Conservation (phyloP, 2,329 filamentous ascomycete species). For the Herpotrichia juniperi region DNA sequence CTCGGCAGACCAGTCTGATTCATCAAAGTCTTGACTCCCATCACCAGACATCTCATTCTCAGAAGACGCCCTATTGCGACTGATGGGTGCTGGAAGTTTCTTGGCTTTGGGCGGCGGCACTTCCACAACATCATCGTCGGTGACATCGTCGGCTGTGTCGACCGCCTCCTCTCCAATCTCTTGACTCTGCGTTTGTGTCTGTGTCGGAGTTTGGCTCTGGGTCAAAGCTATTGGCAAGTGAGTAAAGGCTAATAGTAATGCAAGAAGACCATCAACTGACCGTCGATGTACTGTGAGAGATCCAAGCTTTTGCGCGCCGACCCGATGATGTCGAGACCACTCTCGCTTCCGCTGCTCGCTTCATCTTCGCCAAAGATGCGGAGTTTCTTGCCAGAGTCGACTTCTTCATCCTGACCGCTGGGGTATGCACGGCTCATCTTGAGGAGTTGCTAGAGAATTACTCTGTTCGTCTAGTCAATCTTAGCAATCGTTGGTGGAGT, state of each 20-base stretch:
- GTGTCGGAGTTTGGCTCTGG: constrained; percentile 23
- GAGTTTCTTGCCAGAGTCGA: constrained; percentile 2
- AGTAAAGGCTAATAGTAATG: not conserved
- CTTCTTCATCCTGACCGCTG: not conserved
- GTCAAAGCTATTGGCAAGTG: not conserved
- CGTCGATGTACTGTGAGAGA: constrained; percentile 42
- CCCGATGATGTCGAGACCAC: constrained; percentile 51
- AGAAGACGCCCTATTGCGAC: not conserved
- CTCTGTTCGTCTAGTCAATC: too few relatives aligned
- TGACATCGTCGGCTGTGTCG: constrained; percentile 6
- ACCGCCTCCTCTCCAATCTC: constrained; percentile 5
- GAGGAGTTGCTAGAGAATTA: not conserved
- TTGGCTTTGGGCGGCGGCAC: not conserved
- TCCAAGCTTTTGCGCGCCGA: constrained; percentile 38
- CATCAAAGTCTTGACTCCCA: not conserved
- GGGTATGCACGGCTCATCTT: not conserved
- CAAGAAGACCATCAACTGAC: constrained; percentile 17
- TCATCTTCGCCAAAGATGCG: constrained; percentile 35
- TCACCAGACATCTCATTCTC: not conserved
- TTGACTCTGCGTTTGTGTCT: constrained; percentile 32
- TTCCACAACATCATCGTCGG: constrained; percentile 17
- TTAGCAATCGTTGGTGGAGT: too few relatives aligned
- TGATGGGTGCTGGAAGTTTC: not conserved
- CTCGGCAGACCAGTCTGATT: constrained; percentile 2
- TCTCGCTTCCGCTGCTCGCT: constrained; percentile 43